These are phyloP conservation scores for Plectranthus barbatus DNA, from an alignment of 257 asterid species.

Conservation along the genomic window DNA sequence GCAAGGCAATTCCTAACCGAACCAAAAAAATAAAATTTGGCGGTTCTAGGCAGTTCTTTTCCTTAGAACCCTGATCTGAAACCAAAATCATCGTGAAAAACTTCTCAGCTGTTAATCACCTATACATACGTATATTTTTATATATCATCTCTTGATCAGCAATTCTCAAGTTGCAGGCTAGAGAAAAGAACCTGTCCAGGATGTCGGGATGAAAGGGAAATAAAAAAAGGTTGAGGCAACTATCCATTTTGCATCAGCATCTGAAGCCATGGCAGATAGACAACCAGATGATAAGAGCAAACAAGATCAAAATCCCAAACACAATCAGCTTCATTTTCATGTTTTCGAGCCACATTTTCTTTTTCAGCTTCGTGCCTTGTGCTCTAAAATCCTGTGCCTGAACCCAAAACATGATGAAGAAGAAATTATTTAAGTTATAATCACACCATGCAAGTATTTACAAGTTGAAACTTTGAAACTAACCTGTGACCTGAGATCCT, in stretches of 20 bases:
- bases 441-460: not conserved
- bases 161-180: not conserved
- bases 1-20: no score
- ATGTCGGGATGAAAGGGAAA: not conserved
- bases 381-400: constrained; percentile 61
- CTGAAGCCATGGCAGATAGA: constrained; percentile 51
- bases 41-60: no score
- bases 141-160: not conserved
- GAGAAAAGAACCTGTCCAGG: not conserved
- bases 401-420: not conserved
- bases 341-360: constrained; percentile 56
- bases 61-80: no score
- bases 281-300: constrained; percentile 32
- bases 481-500: constrained; percentile 51
- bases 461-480: constrained; percentile 2
- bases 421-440: no score
- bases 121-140: no score
- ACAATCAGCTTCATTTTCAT: constrained; percentile 57
- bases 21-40: no score
- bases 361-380: constrained; percentile 40
- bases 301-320: constrained; percentile 23
- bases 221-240: no score
- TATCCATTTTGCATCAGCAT: constrained; percentile 29
- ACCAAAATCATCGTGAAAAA: not conserved
- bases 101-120: not conserved